Percentiles rank a stretch among this genome's conserved stretches.
phyloP scores from a whole-genome alignment of 768 basidiomycete species.

The Scleroderma bovista region DNA sequence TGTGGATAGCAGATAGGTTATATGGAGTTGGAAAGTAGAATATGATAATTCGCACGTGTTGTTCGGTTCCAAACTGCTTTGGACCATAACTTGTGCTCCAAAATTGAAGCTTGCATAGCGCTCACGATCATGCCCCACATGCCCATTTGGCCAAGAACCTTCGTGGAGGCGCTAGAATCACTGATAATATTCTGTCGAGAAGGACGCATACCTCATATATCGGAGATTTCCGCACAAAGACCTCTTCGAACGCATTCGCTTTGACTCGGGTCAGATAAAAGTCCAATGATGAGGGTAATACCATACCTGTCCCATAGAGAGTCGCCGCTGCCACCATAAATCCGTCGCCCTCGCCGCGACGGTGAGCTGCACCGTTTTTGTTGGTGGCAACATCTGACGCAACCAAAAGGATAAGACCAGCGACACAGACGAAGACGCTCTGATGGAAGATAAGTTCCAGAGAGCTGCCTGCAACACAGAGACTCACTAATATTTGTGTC shows the following conservation, averaged over 20 bases:
- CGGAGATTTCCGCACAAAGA: conserved; percentile 66
- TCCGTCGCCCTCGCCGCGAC: conserved; percentile 66
- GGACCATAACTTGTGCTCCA: conserved; percentile 61
- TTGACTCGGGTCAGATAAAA: neutral
- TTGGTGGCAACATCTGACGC: conserved; percentile 64
- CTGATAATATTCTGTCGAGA: neutral
- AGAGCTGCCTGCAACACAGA: conserved; percentile 14
- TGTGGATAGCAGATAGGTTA: conserved; percentile 6
- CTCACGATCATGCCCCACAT: conserved; percentile 74
- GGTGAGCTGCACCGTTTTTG: conserved; percentile 58
- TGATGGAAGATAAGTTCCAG: conserved; percentile 15
- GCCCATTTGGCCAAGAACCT: conserved; percentile 73
- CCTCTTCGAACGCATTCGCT: conserved; percentile 84
- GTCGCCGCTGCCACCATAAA: conserved; percentile 80
- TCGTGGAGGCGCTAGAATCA: neutral
- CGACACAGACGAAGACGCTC: conserved; percentile 67
- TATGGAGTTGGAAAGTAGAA: neutral
- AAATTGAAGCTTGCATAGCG: conserved; percentile 59
- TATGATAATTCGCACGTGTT: conserved; percentile 41
- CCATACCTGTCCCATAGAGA: conserved; percentile 71
- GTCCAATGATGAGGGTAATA: neutral
- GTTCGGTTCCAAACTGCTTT: conserved; percentile 59
- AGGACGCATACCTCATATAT: conserved; percentile 51
- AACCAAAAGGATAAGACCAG: conserved; percentile 68
- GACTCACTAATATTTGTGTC: conserved; percentile 60